Percentiles rank a stretch among this genome's conserved stretches.
phyloP scores from a whole-genome alignment of 768 basidiomycete genomes.

The Boletus rufocinnamomeus region DNA sequence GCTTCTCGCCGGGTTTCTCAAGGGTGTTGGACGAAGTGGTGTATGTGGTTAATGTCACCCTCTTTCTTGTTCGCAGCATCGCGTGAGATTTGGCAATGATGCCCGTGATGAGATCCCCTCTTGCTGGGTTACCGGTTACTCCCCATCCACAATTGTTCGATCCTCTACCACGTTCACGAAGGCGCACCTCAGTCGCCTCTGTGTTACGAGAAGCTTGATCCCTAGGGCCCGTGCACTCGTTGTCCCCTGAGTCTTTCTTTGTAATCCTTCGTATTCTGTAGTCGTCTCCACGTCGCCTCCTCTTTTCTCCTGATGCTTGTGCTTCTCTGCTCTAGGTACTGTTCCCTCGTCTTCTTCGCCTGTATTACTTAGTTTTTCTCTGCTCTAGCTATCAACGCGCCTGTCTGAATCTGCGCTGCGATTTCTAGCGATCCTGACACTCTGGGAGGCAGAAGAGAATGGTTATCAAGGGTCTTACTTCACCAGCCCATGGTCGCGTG shows the following conservation, averaged over 20 bases:
- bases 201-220: no score
- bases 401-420: no score
- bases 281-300: no score
- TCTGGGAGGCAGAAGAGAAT: conserved; percentile 87
- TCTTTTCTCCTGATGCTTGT: no score
- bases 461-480: conserved; percentile 91
- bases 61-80: neutral
- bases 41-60: conserved; percentile 69
- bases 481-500: conserved; percentile 28
- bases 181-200: conserved; percentile 60
- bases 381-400: no score
- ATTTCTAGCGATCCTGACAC: no score
- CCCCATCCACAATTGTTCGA: conserved; percentile 78
- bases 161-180: conserved; percentile 68
- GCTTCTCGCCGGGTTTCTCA: conserved; percentile 78
- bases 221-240: no score
- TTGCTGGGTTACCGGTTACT: conserved; percentile 93
- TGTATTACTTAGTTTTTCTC: no score
- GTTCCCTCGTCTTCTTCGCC: no score
- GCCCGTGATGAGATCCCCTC: conserved; percentile 63
- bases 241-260: no score
- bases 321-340: no score
- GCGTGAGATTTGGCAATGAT: neutral
- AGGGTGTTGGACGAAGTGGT: conserved; percentile 91
- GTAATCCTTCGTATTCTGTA: no score